Conservation (phyloP, 2,329 filamentous ascomycete genomes). For the Aspergillus unguis region DNA sequence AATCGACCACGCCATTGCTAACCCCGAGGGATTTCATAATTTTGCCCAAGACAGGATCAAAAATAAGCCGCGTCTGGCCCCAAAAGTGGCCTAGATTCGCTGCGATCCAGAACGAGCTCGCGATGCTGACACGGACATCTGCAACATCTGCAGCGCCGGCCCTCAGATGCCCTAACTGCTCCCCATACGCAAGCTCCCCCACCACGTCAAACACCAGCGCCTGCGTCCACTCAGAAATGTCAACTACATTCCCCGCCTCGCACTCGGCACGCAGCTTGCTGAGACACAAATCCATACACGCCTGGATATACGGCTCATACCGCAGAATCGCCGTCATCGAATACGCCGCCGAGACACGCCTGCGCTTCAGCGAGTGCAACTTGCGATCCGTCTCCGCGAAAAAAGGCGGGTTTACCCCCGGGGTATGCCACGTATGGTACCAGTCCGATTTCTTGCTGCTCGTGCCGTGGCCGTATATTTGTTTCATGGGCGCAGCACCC, state of each 20-base stretch:
- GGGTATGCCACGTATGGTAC: background rate
- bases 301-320: background rate
- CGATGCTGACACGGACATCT: background rate
- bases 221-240: background rate
- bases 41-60: background rate
- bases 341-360: background rate
- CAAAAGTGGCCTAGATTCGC: background rate
- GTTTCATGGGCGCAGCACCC: background rate
- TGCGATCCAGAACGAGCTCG: background rate
- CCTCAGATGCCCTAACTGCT: background rate
- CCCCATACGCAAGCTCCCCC: background rate
- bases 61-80: background rate
- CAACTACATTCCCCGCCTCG: background rate
- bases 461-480: background rate
- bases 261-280: background rate
- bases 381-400: background rate
- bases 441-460: background rate
- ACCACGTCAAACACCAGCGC: background rate
- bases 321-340: background rate
- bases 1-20: background rate
- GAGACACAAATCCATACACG: background rate
- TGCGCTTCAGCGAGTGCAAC: background rate
- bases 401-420: background rate
- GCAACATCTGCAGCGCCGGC: background rate
- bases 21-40: background rate